Evolutionary conservation across 805 yeast genomes (phyloP).

Genomic region (Spathaspora boniae): DNA sequence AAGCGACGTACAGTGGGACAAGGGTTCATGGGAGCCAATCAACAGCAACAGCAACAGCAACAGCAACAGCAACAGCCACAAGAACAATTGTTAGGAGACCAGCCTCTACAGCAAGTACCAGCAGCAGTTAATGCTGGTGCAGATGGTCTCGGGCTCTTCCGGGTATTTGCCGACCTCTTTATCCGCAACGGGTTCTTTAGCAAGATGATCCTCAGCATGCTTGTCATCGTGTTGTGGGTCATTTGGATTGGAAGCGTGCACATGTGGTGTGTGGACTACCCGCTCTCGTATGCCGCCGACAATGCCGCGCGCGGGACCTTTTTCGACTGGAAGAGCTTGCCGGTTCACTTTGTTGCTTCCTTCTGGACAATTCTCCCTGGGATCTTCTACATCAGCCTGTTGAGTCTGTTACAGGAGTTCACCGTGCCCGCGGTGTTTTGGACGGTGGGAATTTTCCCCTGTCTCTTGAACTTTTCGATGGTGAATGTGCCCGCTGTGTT

Average conservation of each 20-base stretch:
- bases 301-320: neutral
- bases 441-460: conserved; percentile 12
- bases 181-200: too few species aligned
- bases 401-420: conserved; percentile 1
- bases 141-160: conserved; percentile 2
- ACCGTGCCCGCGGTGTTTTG: conserved; percentile 4
- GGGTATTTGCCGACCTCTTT: conserved; percentile 6
- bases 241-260: conserved; percentile 20
- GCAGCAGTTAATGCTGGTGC: conserved; percentile 4
- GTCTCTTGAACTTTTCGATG: conserved; percentile 12
- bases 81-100: too few species aligned
- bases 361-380: conserved; percentile 20
- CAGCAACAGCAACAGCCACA: too few species aligned
- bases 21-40: conserved; percentile 2
- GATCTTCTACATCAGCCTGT: conserved; percentile 8
- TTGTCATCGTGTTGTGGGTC: conserved; percentile 13
- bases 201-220: too few species aligned
- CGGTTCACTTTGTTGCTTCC: conserved; percentile 15
- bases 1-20: conserved; percentile 4
- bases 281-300: conserved; percentile 10
- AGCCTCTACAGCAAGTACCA: too few species aligned
- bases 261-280: conserved; percentile 19
- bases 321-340: conserved; percentile 5
- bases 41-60: neutral
- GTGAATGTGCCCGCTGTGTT: conserved; percentile 12